phyloP scores from a whole-genome alignment of 164 flowering plant species.

The Stephania cephalantha region DNA sequence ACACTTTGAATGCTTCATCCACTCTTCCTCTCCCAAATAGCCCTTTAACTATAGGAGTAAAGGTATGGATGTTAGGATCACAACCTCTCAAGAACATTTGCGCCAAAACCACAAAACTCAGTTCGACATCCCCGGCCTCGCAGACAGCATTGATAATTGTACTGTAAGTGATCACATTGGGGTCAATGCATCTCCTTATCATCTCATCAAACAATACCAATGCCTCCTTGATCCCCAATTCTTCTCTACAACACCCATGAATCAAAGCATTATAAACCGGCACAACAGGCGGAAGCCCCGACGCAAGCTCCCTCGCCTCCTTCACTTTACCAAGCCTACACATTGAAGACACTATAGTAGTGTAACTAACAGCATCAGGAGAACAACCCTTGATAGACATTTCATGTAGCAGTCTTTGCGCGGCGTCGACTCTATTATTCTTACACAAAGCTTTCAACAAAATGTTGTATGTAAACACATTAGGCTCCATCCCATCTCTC shows the following conservation, averaged over 20 bases:
- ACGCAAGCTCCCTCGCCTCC: conserved; percentile 59
- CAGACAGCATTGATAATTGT: conserved; percentile 50
- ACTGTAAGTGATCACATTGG: conserved; percentile 69
- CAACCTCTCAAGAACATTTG: conserved; percentile 65
- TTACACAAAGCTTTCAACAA: conserved; percentile 82
- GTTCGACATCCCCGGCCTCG: conserved; percentile 35
- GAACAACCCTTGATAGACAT: conserved; percentile 64
- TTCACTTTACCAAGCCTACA: conserved; percentile 54
- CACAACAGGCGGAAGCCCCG: conserved; percentile 35
- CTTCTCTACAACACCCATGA: conserved; percentile 48
- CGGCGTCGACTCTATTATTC: conserved; percentile 60
- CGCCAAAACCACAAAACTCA: conserved; percentile 47
- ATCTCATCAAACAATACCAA: conserved; percentile 50
- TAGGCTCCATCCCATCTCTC: conserved; percentile 69
- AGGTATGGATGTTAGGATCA: conserved; percentile 50
- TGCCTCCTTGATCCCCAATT: conserved; percentile 35
- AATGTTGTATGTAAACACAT: conserved; percentile 73
- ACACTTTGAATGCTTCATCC: conserved; percentile 44
- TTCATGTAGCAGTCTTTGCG: conserved; percentile 59
- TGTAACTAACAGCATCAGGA: conserved; percentile 73
- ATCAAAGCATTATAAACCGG: conserved; percentile 74
- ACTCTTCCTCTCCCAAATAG: conserved; percentile 32
- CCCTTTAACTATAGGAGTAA: conserved; percentile 61
- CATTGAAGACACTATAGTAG: conserved; percentile 64
- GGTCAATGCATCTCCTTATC: conserved; percentile 39